phyloP scores from a whole-genome alignment of 257 asterid genomes.

The Solanum okadae region DNA sequence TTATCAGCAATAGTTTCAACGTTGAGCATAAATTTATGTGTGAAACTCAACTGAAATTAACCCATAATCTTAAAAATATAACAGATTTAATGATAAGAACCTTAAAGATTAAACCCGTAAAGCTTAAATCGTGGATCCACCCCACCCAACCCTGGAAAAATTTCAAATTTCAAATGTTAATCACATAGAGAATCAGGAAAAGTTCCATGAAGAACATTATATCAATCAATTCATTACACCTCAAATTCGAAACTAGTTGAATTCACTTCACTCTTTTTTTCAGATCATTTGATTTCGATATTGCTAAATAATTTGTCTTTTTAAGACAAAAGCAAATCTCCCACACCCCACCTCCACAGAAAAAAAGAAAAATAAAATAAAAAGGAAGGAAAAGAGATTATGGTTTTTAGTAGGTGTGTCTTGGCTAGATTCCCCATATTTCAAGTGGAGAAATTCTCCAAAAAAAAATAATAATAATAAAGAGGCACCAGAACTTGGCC shows the following conservation, averaged over 20 bases:
- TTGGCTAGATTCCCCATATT: neutral
- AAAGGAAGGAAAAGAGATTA: neutral
- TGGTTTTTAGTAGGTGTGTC: neutral
- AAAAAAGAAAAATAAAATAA: neutral
- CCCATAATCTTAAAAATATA: neutral
- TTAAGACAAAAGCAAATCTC: neutral
- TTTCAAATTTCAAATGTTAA: neutral
- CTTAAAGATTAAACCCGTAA: neutral
- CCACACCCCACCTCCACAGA: neutral
- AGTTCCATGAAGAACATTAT: neutral
- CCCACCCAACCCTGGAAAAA: neutral
- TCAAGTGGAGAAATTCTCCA: neutral
- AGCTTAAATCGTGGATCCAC: neutral
- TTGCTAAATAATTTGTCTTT: neutral
- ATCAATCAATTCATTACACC: neutral
- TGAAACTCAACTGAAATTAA: neutral
- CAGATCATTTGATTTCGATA: neutral
- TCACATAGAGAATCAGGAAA: neutral
- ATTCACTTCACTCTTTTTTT: neutral
- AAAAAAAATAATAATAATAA: conserved; percentile 5
- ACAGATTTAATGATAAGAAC: neutral
- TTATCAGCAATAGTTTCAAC: neutral
- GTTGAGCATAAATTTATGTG: neutral
- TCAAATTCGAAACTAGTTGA: neutral
- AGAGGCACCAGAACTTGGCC: conserved; percentile 23